phyloP scores from a whole-genome alignment of 1,284 basidiomycete genomes.

The Porodaedalea pini region DNA sequence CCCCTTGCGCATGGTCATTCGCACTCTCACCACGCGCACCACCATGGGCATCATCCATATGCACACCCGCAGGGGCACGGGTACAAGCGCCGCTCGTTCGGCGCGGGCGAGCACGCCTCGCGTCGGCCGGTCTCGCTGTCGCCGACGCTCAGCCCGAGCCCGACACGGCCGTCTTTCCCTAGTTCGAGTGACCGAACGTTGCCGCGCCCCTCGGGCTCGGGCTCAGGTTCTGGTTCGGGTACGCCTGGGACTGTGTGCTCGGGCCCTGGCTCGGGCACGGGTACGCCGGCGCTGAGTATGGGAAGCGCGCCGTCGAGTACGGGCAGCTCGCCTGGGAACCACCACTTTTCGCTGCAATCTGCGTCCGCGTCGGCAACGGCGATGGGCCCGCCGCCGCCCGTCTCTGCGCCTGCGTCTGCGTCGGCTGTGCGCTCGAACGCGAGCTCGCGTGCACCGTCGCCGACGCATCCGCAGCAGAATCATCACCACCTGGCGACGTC shows the following conservation, averaged over 20 bases:
- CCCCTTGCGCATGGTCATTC: constrained; percentile 28
- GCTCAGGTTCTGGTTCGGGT: not conserved
- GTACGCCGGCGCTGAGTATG: constrained; percentile 18
- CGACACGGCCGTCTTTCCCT: constrained; percentile 16
- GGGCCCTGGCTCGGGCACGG: not conserved
- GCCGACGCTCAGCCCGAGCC: constrained; percentile 17
- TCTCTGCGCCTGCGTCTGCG: constrained; percentile 24
- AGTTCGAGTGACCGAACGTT: constrained; percentile 31
- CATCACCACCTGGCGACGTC: constrained; percentile 74
- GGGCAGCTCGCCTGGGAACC: constrained; percentile 20
- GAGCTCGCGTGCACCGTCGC: constrained; percentile 52
- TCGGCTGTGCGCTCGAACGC: constrained; percentile 34
- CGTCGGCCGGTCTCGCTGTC: not conserved
- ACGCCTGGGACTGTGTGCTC: not conserved
- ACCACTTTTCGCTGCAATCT: constrained; percentile 8
- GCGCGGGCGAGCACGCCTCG: constrained; percentile 31
- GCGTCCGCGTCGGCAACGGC: not conserved
- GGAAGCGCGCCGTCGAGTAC: constrained; percentile 20
- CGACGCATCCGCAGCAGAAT: constrained; percentile 33
- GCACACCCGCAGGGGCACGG: constrained; percentile 25
- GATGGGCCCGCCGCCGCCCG: constrained; percentile 23
- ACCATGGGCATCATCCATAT: constrained; percentile 37
- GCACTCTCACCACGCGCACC: constrained; percentile 21
- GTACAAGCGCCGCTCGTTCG: constrained; percentile 33
- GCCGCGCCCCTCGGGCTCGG: constrained; percentile 18